A percentile compares a stretch with the other conserved stretches of the same genome.
phyloP scores from a whole-genome alignment of 768 basidiomycete genomes.

The Dentipellis fragilis region DNA sequence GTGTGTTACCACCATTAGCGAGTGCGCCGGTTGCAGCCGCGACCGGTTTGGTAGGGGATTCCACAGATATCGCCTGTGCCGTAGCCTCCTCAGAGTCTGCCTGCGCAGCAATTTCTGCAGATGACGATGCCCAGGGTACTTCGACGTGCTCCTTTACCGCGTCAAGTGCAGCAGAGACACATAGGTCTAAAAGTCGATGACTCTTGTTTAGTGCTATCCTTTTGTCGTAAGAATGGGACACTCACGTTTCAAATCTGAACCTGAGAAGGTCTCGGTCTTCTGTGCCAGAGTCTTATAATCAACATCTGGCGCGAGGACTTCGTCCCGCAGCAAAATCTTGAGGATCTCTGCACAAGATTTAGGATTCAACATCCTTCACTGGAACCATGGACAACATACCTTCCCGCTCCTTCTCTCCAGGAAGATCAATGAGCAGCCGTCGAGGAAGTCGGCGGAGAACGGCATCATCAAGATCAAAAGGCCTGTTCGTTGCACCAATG shows the following conservation, averaged over 20 bases:
- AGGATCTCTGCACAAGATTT: slow-evolving; percentile 55
- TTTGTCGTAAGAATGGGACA: slow-evolving; percentile 6
- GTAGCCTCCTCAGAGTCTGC: not conserved
- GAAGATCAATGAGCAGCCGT: slow-evolving; percentile 80
- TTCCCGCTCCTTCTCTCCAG: slow-evolving; percentile 76
- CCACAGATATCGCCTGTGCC: not conserved
- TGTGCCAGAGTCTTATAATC: slow-evolving; percentile 50
- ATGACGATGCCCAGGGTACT: slow-evolving; percentile 58
- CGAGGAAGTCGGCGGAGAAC: slow-evolving; percentile 83
- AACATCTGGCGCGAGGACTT: slow-evolving; percentile 55
- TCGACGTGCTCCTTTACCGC: slow-evolving; percentile 79
- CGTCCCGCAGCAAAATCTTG: slow-evolving; percentile 78
- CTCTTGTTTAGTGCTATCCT: not conserved
- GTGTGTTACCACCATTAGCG: not conserved
- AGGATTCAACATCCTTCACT: not conserved
- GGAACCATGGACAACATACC: slow-evolving; percentile 34
- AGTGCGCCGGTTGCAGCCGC: slow-evolving; percentile 1
- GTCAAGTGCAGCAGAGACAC: slow-evolving; percentile 86
- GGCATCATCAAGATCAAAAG: slow-evolving; percentile 87
- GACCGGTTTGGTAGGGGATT: not conserved
- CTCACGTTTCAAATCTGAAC: slow-evolving; percentile 91
- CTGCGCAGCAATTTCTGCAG: not conserved
- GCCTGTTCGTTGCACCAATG: slow-evolving; percentile 90
- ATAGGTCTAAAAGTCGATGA: slow-evolving; percentile 49
- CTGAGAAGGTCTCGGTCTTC: slow-evolving; percentile 81